Conservation (phyloP, 441 rosid species). For the Euphorbia schlechtendalii region DNA sequence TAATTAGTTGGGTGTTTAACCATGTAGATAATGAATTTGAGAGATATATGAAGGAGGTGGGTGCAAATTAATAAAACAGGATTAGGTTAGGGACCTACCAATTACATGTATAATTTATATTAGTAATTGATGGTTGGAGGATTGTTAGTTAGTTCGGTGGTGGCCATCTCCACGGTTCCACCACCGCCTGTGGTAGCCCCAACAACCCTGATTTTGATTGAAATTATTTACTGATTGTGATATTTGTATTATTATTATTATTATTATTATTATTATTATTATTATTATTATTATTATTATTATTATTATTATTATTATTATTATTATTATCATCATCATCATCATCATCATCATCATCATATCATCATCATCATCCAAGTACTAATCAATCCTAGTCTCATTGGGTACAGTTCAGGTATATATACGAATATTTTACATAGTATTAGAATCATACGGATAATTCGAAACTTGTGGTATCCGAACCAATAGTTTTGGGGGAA, state of each 20-base stretch:
- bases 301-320: too few relatives aligned
- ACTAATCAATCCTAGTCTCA: too few relatives aligned
- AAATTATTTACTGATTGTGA: constrained; percentile 9
- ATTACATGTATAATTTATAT: background rate
- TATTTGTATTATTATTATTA: background rate
- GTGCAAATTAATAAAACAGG: constrained; percentile 21
- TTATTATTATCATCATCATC: too few relatives aligned
- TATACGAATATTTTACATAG: too few relatives aligned
- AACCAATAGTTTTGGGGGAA: too few relatives aligned
- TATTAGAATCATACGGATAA: too few relatives aligned
- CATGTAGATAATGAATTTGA: constrained; percentile 9
- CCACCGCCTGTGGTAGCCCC: constrained; percentile 17
- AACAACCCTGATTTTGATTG: constrained; percentile 13
- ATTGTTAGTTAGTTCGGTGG: constrained; percentile 19
- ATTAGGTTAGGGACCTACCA: constrained; percentile 24
- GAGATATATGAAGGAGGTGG: constrained; percentile 20
- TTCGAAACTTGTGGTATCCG: too few relatives aligned
- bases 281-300: too few relatives aligned
- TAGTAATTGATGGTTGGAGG: constrained; percentile 15
- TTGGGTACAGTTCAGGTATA: too few relatives aligned
- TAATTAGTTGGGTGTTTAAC: constrained; percentile 21
- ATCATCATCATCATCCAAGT: too few relatives aligned
- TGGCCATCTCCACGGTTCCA: constrained; percentile 15
- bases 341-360: too few relatives aligned
- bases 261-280: too few relatives aligned